phyloP scores from a whole-genome alignment of 768 basidiomycete species.

The Suillus sp. region DNA sequence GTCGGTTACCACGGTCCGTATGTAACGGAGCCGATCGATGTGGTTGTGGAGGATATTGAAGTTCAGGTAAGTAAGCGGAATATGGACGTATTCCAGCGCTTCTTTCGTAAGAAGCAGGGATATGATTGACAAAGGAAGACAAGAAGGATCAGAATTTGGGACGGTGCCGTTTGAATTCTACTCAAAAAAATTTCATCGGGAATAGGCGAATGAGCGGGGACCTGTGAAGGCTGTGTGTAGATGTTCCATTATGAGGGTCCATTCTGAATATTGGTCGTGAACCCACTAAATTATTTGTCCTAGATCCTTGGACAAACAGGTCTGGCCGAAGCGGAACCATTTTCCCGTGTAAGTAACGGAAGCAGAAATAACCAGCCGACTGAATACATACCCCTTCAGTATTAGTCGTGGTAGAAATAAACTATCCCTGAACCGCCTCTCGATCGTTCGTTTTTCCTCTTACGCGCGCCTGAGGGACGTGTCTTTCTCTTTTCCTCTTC shows the following conservation, averaged over 20 bases:
- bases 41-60: background rate
- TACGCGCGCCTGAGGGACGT: conserved; percentile 28
- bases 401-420: conserved; percentile 36
- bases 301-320: conserved; percentile 21
- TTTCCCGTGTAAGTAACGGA: conserved; percentile 30
- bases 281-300: conserved; percentile 16
- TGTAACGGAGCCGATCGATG: background rate
- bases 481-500: conserved; percentile 22
- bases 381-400: conserved; percentile 38
- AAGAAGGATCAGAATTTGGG: conserved; percentile 18
- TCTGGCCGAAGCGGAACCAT: conserved; percentile 30
- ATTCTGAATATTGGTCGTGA: conserved; percentile 17
- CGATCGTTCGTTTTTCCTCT: conserved; percentile 33
- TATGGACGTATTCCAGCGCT: conserved; percentile 7
- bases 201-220: conserved; percentile 41
- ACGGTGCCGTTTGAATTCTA: conserved; percentile 24
- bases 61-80: background rate
- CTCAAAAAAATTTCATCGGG: conserved; percentile 37
- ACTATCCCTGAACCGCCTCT: conserved; percentile 22
- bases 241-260: conserved; percentile 19
- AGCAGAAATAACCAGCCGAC: conserved; percentile 34
- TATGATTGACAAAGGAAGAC: conserved; percentile 12
- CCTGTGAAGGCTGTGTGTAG: conserved; percentile 41
- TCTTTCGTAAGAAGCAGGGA: conserved; percentile 17
- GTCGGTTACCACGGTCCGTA: conserved; percentile 1